Percentiles rank a stretch among this genome's conserved stretches.
Evolutionary conservation across 805 yeast genomes (phyloP).

Genomic region (Wickerhamiella parazyma): DNA sequence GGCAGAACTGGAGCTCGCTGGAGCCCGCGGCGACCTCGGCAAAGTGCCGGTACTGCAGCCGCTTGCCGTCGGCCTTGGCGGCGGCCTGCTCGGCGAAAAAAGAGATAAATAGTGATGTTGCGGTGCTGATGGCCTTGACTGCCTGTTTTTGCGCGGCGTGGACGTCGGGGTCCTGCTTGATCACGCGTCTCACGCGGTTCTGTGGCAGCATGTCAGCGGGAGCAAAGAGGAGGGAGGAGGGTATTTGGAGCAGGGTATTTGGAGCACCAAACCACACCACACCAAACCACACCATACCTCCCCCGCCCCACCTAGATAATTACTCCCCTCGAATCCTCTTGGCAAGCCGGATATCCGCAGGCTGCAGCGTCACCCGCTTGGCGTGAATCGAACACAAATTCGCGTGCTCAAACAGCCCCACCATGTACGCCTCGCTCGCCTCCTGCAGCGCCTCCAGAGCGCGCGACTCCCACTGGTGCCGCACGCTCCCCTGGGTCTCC

Average conservation of each 20-base stretch:
- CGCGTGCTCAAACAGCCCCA: conserved; percentile 92
- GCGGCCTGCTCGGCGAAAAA: conserved; percentile 60
- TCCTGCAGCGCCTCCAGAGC: conserved; percentile 98
- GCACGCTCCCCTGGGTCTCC: conserved; percentile 60
- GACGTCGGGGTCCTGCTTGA: conserved; percentile 66
- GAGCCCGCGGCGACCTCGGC: conserved; percentile 46
- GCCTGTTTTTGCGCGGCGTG: conserved; percentile 54
- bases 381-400: conserved; percentile 98
- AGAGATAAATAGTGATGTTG: conserved; percentile 61
- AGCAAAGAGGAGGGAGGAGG: no score
- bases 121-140: conserved; percentile 62
- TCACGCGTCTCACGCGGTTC: conserved; percentile 53
- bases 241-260: no score
- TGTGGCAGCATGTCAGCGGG: conserved; percentile 34
- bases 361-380: conserved; percentile 96
- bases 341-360: conserved; percentile 95
- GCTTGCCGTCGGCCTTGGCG: conserved; percentile 52
- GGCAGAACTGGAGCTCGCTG: conserved; percentile 49
- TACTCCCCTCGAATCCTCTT: conserved; percentile 63
- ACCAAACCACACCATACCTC: no score
- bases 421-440: conserved; percentile 96
- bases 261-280: no score
- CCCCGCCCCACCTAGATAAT: no score
- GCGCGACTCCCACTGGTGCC: conserved; percentile 86
- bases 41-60: conserved; percentile 56